phyloP scores from a whole-genome alignment of 768 basidiomycete genomes.

The Pleurotus djamor region DNA sequence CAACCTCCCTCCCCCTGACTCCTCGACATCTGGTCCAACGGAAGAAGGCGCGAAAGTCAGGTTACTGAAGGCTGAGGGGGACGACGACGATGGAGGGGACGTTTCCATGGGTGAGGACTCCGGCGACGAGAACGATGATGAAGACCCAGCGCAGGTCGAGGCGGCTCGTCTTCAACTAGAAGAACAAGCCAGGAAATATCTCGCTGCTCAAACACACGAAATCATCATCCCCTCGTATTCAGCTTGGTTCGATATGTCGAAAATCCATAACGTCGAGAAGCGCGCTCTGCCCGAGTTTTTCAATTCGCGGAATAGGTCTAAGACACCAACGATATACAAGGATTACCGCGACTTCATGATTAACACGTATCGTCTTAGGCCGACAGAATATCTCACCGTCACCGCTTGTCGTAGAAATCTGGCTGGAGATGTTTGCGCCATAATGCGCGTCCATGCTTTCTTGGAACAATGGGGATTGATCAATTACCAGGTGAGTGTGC shows the following conservation, averaged over 20 bases:
- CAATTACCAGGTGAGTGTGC: slow-evolving; percentile 85
- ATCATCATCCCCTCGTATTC: slow-evolving; percentile 97
- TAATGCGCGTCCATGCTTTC: slow-evolving; percentile 99
- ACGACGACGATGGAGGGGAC: slow-evolving; percentile 67
- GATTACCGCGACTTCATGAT: slow-evolving; percentile 99
- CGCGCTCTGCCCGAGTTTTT: slow-evolving; percentile 97
- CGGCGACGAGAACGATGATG: slow-evolving; percentile 80
- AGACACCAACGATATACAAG: slow-evolving; percentile 97
- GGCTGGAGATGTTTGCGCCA: slow-evolving; percentile 96
- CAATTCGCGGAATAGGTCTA: slow-evolving; percentile 90
- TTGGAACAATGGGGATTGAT: slow-evolving; percentile 98
- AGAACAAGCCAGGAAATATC: slow-evolving; percentile 89
- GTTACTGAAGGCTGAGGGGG: slow-evolving; percentile 42
- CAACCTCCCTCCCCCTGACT: slow-evolving; percentile 43
- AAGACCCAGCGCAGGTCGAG: slow-evolving; percentile 82
- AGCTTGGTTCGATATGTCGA: slow-evolving; percentile 96
- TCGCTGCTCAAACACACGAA: slow-evolving; percentile 96
- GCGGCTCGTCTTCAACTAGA: slow-evolving; percentile 77
- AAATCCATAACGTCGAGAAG: slow-evolving; percentile 89
- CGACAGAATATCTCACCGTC: slow-evolving; percentile 94
- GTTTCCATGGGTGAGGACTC: slow-evolving; percentile 86
- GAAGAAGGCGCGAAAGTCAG: slow-evolving; percentile 43
- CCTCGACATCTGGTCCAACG: slow-evolving; percentile 31
- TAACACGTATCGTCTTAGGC: slow-evolving; percentile 94
- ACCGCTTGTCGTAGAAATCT: slow-evolving; percentile 95